phyloP scores from a whole-genome alignment of 305 asterid species.

The Fraxinus baroniana region DNA sequence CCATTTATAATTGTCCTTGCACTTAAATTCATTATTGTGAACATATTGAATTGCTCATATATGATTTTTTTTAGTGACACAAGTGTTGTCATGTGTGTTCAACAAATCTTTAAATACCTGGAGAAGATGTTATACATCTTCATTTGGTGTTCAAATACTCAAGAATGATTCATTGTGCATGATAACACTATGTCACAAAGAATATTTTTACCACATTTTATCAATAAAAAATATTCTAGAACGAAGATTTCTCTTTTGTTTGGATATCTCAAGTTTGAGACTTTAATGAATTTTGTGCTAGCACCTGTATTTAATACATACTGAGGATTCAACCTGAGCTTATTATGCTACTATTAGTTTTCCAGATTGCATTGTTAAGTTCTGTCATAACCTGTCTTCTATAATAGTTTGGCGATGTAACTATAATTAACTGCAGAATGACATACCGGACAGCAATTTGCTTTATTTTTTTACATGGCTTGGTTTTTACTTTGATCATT shows the following conservation, averaged over 20 bases:
- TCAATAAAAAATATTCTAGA: not conserved
- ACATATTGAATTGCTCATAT: not conserved
- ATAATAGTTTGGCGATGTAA: not conserved
- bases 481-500: not conserved
- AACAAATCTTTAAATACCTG: not conserved
- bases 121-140: not conserved
- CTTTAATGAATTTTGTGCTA: not conserved
- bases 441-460: not conserved
- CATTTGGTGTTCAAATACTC: not conserved
- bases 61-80: not conserved
- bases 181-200: not conserved
- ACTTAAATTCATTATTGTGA: not conserved
- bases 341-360: not conserved
- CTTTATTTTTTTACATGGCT: not conserved
- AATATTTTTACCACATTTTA: not conserved
- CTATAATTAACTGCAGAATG: not conserved
- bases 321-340: not conserved
- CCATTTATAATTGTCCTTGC: not conserved
- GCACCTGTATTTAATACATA: not conserved
- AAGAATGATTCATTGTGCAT: not conserved
- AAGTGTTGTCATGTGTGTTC: not conserved
- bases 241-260: not conserved
- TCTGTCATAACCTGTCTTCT: not conserved
- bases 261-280: not conserved
- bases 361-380: not conserved